Percentiles rank a stretch among this genome's conserved stretches.
phyloP scores from a whole-genome alignment of 768 basidiomycete genomes.

The Suillus bovinus region DNA sequence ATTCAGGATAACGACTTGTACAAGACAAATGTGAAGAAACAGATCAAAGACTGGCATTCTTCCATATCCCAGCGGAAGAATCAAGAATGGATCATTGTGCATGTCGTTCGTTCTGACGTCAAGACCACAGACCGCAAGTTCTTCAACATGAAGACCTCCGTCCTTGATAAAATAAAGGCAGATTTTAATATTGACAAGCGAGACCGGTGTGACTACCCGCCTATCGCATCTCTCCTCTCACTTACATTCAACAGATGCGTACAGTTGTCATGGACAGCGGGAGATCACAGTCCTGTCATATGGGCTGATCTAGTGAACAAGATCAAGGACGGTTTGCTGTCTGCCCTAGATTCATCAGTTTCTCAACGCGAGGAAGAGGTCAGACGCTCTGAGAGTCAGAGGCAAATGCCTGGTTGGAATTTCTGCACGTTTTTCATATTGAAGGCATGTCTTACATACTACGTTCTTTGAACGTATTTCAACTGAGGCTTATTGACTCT shows the following conservation, averaged over 20 bases:
- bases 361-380: constrained; percentile 87
- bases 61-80: constrained; percentile 66
- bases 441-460: constrained; percentile 60
- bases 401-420: constrained; percentile 96
- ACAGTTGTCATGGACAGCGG: constrained; percentile 75
- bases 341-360: constrained; percentile 80
- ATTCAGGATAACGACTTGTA: constrained; percentile 70
- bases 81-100: constrained; percentile 92
- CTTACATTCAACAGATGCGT: constrained; percentile 58
- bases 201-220: constrained; percentile 58
- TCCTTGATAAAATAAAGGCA: constrained; percentile 86
- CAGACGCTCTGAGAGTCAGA: constrained; percentile 82
- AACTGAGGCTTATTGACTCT: constrained; percentile 16
- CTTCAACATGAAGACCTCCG: constrained; percentile 82
- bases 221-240: constrained; percentile 6
- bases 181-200: constrained; percentile 91
- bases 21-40: constrained; percentile 71
- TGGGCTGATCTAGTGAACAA: constrained; percentile 91
- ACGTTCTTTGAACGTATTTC: neutral
- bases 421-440: constrained; percentile 96
- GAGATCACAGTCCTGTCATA: constrained; percentile 69
- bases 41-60: constrained; percentile 92
- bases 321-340: constrained; percentile 87
- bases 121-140: constrained; percentile 60
- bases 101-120: constrained; percentile 75